Evolutionary conservation across 495 filamentous ascomycete species (phyloP).

Genomic region (Cenococcum geophilum): DNA sequence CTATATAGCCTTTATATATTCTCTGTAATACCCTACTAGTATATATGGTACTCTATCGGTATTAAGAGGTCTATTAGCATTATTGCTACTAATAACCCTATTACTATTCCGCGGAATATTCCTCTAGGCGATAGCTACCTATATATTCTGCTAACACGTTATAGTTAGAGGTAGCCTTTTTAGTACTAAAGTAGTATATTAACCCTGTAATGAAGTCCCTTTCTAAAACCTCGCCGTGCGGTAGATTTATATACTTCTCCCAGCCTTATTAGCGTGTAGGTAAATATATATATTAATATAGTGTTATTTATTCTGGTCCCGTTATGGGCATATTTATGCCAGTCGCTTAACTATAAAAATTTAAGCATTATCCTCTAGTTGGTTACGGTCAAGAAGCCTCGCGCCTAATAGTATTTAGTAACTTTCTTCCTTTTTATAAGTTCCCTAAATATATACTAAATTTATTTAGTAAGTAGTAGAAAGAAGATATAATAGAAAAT

Average conservation of each 20-base stretch:
- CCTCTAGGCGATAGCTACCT: slow-evolving; percentile 5
- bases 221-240: slow-evolving; percentile 1
- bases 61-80: not conserved
- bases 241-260: slow-evolving; percentile 9
- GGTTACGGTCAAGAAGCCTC: not conserved
- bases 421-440: not conserved
- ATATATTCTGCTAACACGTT: not conserved
- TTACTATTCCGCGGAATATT: too few relatives aligned
- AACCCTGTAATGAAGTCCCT: slow-evolving; percentile 10
- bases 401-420: not conserved
- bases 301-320: slow-evolving; percentile 6
- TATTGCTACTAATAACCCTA: not conserved
- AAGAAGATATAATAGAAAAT: not conserved
- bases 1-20: slow-evolving; percentile 8
- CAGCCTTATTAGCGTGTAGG: slow-evolving; percentile 6
- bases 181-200: slow-evolving; percentile 5
- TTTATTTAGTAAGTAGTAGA: not conserved
- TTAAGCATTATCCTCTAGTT: slow-evolving; percentile 7
- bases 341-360: slow-evolving; percentile 11
- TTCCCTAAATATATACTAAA: not conserved
- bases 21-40: slow-evolving; percentile 7
- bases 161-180: slow-evolving; percentile 7
- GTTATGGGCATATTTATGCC: slow-evolving; percentile 7
- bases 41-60: slow-evolving; percentile 2
- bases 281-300: slow-evolving; percentile 2